These are phyloP conservation scores for Aplosporella prunicola DNA, from an alignment of 2,329 filamentous ascomycete species.

Conservation along the genomic window DNA sequence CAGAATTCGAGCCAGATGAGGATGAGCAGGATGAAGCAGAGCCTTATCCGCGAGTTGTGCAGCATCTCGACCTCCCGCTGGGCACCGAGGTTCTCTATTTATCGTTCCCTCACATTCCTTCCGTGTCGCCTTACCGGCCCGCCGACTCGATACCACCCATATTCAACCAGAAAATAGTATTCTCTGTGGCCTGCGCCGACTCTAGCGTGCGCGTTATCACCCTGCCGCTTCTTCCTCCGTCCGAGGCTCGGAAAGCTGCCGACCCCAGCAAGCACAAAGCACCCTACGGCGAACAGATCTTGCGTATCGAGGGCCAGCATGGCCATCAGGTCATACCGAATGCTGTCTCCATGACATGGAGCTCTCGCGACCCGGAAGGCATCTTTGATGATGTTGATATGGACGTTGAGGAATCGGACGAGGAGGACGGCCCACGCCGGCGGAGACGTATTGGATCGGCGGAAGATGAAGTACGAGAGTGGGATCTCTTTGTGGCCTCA, in stretches of 20 bases:
- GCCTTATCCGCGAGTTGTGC: slow-evolving; percentile 45
- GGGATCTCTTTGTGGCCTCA: slow-evolving; percentile 33
- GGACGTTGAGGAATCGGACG: slow-evolving; percentile 20
- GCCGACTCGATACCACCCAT: slow-evolving; percentile 35
- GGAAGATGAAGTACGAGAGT: slow-evolving; percentile 25
- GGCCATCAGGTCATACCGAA: slow-evolving; percentile 43
- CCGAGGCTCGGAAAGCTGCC: slow-evolving; percentile 29
- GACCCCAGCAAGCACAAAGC: slow-evolving; percentile 21
- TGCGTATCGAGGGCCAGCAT: slow-evolving; percentile 37
- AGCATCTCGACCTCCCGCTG: slow-evolving; percentile 46
- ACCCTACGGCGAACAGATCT: slow-evolving; percentile 35
- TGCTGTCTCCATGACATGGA: slow-evolving; percentile 46
- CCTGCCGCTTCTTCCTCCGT: slow-evolving; percentile 45
- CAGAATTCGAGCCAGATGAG: slow-evolving; percentile 45
- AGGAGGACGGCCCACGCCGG: slow-evolving; percentile 12
- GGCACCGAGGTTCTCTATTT: slow-evolving; percentile 45
- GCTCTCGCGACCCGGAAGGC: slow-evolving; percentile 15
- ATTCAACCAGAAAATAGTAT: slow-evolving; percentile 42
- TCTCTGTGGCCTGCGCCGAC: slow-evolving; percentile 48
- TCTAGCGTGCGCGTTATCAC: slow-evolving; percentile 46
- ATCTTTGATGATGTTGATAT: slow-evolving; percentile 23
- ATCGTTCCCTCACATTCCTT: slow-evolving; percentile 37
- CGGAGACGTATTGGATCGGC: slow-evolving; percentile 8
- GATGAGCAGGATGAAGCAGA: slow-evolving; percentile 49
- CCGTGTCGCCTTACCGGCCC: slow-evolving; percentile 21